These are phyloP conservation scores for Ceratocystis smalleyi DNA, from an alignment of 2,329 filamentous ascomycete genomes.

Conservation along the genomic window DNA sequence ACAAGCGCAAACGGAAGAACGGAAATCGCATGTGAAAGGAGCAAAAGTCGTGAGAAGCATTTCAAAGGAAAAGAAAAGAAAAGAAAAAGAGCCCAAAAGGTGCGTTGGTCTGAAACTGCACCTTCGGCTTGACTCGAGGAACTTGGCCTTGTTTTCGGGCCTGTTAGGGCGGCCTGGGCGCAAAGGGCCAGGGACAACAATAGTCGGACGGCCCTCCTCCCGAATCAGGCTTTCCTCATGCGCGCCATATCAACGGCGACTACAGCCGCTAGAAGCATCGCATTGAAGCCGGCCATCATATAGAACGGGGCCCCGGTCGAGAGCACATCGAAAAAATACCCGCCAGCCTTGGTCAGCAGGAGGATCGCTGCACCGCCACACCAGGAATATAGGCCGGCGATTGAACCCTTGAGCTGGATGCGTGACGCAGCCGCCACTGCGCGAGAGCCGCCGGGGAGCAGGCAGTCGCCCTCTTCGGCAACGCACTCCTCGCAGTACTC, in stretches of 20 bases:
- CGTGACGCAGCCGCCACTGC: conserved; percentile 29
- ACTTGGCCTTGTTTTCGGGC: no score
- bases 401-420: conserved; percentile 68
- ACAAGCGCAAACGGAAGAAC: neutral
- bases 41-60: neutral
- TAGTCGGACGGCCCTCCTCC: neutral
- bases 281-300: conserved; percentile 85
- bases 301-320: conserved; percentile 74
- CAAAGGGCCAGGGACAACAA: neutral
- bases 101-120: no score
- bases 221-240: neutral
- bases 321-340: conserved; percentile 64
- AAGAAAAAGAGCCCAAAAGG: no score
- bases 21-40: neutral
- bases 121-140: no score
- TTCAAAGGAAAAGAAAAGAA: no score
- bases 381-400: conserved; percentile 86
- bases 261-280: conserved; percentile 44
- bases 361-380: conserved; percentile 82
- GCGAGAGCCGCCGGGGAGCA: conserved; percentile 19
- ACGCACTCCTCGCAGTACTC: conserved; percentile 25
- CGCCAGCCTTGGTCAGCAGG: conserved; percentile 79
- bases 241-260: conserved; percentile 35
- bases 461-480: conserved; percentile 6
- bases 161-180: no score